Evolutionary conservation across 1,284 basidiomycete species (phyloP).

Genomic region (Trichosporon coremiiforme): DNA sequence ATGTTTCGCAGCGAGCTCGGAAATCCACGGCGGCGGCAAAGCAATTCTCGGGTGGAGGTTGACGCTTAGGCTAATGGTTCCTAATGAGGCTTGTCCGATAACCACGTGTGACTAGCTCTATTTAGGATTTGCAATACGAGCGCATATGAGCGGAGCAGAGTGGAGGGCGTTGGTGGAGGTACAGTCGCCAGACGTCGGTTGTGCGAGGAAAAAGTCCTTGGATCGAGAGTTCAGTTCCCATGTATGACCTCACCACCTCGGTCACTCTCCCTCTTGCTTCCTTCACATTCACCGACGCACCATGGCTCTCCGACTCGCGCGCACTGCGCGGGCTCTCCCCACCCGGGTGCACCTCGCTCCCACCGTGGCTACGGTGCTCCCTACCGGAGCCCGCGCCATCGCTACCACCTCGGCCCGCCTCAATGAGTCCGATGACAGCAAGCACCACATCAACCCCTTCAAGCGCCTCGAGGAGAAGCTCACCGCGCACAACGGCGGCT

Average conservation of each 20-base stretch:
- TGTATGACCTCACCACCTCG: slow-evolving; percentile 6
- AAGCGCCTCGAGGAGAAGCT: slow-evolving; percentile 13
- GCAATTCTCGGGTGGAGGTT: background rate
- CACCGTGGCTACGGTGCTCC: background rate
- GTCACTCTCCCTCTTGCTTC: background rate
- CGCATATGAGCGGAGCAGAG: background rate
- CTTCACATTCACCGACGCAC: slow-evolving; percentile 15
- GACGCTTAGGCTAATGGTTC: background rate
- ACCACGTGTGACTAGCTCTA: background rate
- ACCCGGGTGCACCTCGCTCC: background rate
- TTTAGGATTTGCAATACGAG: background rate
- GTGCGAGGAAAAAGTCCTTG: background rate
- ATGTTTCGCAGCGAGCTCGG: slow-evolving; percentile 2
- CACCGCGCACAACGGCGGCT: slow-evolving; percentile 30
- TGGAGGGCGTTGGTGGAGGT: slow-evolving; percentile 8
- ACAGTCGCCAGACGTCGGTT: background rate
- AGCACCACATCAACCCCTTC: slow-evolving; percentile 24
- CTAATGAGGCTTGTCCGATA: background rate
- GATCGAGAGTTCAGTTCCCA: background rate
- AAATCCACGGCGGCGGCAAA: slow-evolving; percentile 16
- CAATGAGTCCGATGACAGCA: background rate
- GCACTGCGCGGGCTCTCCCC: background rate
- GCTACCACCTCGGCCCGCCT: background rate
- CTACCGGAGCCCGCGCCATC: background rate
- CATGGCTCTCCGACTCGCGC: slow-evolving; percentile 9